Conservation (phyloP, 176 grass and related monocot genomes). For the Oryza meyeriana region DNA sequence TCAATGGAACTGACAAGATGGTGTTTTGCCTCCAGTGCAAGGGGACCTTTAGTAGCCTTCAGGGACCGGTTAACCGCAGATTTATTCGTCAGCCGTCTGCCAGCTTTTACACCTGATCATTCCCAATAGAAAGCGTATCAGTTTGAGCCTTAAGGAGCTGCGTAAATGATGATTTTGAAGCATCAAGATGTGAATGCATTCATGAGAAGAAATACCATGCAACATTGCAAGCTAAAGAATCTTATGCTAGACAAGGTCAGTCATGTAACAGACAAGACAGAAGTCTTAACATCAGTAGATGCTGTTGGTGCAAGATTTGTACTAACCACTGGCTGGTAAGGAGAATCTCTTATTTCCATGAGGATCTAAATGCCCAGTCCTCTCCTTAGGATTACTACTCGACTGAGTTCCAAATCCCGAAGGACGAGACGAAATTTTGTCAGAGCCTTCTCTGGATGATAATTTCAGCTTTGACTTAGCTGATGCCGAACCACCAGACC, state of each 20-base stretch:
- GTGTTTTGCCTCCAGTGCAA: conserved; percentile 18
- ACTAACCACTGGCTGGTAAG: conserved; percentile 55
- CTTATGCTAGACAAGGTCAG: background rate
- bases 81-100: conserved; percentile 27
- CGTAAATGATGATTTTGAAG: too few relatives aligned
- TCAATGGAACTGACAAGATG: conserved; percentile 22
- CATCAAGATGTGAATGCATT: too few relatives aligned
- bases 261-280: background rate
- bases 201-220: too few relatives aligned
- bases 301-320: background rate
- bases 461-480: conserved; percentile 65
- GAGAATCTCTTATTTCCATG: conserved; percentile 68
- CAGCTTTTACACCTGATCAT: conserved; percentile 39
- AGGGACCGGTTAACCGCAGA: background rate
- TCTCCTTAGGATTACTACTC: conserved; percentile 77
- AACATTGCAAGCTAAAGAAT: too few relatives aligned
- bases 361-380: conserved; percentile 37
- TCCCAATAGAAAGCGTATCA: background rate
- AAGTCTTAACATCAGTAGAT: background rate
- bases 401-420: conserved; percentile 44
- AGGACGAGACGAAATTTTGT: conserved; percentile 49
- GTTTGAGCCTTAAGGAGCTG: background rate
- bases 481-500: conserved; percentile 25
- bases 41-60: conserved; percentile 21
- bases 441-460: conserved; percentile 43